Conservation (phyloP, 495 filamentous ascomycete species). For the Penicillium manginii region DNA sequence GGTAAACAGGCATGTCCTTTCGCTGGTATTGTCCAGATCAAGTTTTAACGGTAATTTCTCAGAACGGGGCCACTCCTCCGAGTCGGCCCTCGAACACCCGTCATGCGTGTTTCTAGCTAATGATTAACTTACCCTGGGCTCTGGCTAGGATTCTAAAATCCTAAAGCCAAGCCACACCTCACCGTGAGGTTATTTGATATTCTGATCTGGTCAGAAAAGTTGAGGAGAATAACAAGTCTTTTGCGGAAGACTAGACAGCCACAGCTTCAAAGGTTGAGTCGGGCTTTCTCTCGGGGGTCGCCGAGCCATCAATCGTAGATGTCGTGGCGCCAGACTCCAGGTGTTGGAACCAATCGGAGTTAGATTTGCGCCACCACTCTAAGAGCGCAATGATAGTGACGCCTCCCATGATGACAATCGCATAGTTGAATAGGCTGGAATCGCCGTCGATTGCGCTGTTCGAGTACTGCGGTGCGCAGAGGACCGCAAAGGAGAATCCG, state of each 20-base stretch:
- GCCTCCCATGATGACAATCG: constrained; percentile 43
- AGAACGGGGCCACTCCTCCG: constrained; percentile 39
- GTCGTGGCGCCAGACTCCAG: constrained; percentile 26
- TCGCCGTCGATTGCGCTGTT: constrained; percentile 30
- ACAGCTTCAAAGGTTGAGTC: background rate
- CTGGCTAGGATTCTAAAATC: background rate
- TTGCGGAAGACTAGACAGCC: constrained; percentile 1
- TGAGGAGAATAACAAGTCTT: background rate
- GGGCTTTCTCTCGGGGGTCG: background rate
- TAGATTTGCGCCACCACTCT: constrained; percentile 43
- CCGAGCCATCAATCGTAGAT: constrained; percentile 16
- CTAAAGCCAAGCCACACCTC: background rate
- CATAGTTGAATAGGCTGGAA: constrained; percentile 38
- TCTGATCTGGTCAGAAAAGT: background rate
- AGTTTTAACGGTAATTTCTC: constrained; percentile 57
- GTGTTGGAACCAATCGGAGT: constrained; percentile 37
- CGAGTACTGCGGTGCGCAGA: constrained; percentile 39
- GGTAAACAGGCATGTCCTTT: constrained; percentile 51
- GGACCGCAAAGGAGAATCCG: constrained; percentile 38
- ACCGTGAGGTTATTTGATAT: background rate
- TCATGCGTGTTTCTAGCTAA: constrained; percentile 32
- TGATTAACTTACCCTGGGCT: constrained; percentile 23
- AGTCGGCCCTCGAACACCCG: constrained; percentile 43
- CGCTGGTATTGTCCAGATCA: constrained; percentile 60
- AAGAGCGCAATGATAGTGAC: constrained; percentile 35